Conservation (phyloP, 2,329 filamentous ascomycete genomes). For the Xylaria sp. region DNA sequence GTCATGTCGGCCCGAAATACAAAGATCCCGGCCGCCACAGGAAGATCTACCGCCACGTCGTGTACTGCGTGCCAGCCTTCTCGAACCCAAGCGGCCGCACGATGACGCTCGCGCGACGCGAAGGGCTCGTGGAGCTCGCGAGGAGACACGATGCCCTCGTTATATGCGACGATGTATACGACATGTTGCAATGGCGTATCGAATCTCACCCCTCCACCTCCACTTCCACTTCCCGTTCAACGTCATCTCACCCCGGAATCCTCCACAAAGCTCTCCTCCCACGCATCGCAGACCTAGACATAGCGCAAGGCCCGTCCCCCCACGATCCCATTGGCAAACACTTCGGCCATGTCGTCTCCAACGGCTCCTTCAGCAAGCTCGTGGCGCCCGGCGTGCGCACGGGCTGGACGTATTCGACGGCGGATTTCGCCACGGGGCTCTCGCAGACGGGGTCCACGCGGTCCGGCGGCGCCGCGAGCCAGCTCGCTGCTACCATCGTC, state of each 20-base stretch:
- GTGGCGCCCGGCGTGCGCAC: slow-evolving; percentile 82
- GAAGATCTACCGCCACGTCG: slow-evolving; percentile 86
- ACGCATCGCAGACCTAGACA: slow-evolving; percentile 82
- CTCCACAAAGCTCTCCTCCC: slow-evolving; percentile 68
- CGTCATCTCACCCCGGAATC: slow-evolving; percentile 22
- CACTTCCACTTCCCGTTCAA: slow-evolving; percentile 13
- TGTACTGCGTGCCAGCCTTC: slow-evolving; percentile 90
- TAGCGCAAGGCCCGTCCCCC: slow-evolving; percentile 66
- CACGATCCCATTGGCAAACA: slow-evolving; percentile 48
- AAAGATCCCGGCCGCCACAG: slow-evolving; percentile 69
- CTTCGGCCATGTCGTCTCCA: slow-evolving; percentile 86
- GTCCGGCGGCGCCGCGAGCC: slow-evolving; percentile 68
- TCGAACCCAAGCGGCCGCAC: slow-evolving; percentile 89
- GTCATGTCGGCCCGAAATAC: slow-evolving; percentile 44
- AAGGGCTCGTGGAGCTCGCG: slow-evolving; percentile 78
- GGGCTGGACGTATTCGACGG: slow-evolving; percentile 73
- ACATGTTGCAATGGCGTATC: slow-evolving; percentile 85
- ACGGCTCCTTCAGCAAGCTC: slow-evolving; percentile 92
- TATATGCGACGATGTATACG: slow-evolving; percentile 92
- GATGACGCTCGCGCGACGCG: slow-evolving; percentile 76
- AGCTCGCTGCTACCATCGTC: slow-evolving; percentile 65
- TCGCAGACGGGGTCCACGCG: slow-evolving; percentile 64
- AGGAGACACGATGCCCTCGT: slow-evolving; percentile 84
- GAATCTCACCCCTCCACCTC: background rate
- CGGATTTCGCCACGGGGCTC: slow-evolving; percentile 61